These are phyloP conservation scores for Knoxia roxburghii DNA, from an alignment of 257 asterid species.

Conservation along the genomic window DNA sequence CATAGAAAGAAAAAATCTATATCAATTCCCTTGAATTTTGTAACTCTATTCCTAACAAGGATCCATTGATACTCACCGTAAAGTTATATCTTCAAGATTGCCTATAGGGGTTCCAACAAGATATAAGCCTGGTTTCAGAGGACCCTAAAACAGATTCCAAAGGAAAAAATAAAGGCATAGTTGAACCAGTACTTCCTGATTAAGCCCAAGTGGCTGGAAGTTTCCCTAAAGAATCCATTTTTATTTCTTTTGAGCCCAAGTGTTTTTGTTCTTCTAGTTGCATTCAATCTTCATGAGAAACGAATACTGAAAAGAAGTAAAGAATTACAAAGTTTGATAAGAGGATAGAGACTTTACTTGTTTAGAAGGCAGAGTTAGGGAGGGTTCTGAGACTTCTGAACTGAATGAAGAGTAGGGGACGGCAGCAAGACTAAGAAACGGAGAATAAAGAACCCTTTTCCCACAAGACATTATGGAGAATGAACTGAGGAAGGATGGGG, in stretches of 20 bases:
- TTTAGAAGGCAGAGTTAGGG: slow-evolving; percentile 8
- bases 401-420: slow-evolving; percentile 13
- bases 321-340: not conserved
- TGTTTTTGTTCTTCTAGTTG: not conserved
- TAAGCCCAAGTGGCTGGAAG: not conserved
- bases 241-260: not conserved
- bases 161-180: not conserved
- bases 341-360: slow-evolving; percentile 11
- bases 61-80: slow-evolving; percentile 37
- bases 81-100: slow-evolving; percentile 92
- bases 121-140: slow-evolving; percentile 80
- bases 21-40: slow-evolving; percentile 4
- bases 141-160: slow-evolving; percentile 39
- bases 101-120: slow-evolving; percentile 94
- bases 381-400: slow-evolving; percentile 1
- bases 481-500: slow-evolving; percentile 3
- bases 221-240: not conserved
- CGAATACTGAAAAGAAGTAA: not conserved
- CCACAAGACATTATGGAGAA: not conserved
- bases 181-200: not conserved
- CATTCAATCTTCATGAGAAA: not conserved
- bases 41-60: not conserved
- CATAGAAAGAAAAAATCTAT: slow-evolving; percentile 3
- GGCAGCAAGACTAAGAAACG: not conserved
- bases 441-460: slow-evolving; percentile 4